These are phyloP conservation scores for Hordeum pubiflorum DNA, from an alignment of 202 grass and related monocot species.

Conservation along the genomic window DNA sequence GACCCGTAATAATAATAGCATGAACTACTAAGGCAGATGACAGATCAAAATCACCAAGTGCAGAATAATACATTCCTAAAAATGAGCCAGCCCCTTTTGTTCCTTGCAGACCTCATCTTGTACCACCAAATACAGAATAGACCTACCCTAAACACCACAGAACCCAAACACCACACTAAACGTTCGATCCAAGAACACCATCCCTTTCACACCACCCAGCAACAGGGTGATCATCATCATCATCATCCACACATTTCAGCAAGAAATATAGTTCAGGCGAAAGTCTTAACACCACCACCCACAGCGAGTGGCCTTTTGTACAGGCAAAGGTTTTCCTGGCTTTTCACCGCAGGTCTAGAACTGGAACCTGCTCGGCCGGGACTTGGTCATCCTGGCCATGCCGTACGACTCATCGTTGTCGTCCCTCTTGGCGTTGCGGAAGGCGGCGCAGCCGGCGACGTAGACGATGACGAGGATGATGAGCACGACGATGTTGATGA, in stretches of 20 bases:
- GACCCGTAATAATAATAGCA: not conserved
- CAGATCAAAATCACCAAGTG: slow-evolving; percentile 18
- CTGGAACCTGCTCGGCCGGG: slow-evolving; percentile 75
- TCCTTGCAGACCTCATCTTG: slow-evolving; percentile 20
- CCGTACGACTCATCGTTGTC: slow-evolving; percentile 70
- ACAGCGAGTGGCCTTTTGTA: slow-evolving; percentile 26
- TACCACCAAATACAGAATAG: slow-evolving; percentile 20
- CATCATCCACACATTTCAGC: slow-evolving; percentile 17
- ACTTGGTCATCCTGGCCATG: slow-evolving; percentile 62
- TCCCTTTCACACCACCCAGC: slow-evolving; percentile 25
- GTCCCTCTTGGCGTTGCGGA: slow-evolving; percentile 73
- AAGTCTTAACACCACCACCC: slow-evolving; percentile 10
- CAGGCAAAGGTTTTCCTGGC: slow-evolving; percentile 13
- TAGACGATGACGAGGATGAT: slow-evolving; percentile 88
- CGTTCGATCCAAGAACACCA: not conserved
- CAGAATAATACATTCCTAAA: slow-evolving; percentile 22
- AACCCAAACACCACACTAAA: slow-evolving; percentile 12
- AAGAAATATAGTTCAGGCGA: slow-evolving; percentile 16
- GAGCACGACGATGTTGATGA: slow-evolving; percentile 90
- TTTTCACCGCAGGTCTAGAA: slow-evolving; percentile 11
- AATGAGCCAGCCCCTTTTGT: not conserved
- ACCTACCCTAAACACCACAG: slow-evolving; percentile 34
- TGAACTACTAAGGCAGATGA: not conserved
- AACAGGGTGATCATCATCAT: not conserved
- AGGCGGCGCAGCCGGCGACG: slow-evolving; percentile 63